phyloP scores from a whole-genome alignment of 805 yeast genomes.

The Ogataea ramenticola region DNA sequence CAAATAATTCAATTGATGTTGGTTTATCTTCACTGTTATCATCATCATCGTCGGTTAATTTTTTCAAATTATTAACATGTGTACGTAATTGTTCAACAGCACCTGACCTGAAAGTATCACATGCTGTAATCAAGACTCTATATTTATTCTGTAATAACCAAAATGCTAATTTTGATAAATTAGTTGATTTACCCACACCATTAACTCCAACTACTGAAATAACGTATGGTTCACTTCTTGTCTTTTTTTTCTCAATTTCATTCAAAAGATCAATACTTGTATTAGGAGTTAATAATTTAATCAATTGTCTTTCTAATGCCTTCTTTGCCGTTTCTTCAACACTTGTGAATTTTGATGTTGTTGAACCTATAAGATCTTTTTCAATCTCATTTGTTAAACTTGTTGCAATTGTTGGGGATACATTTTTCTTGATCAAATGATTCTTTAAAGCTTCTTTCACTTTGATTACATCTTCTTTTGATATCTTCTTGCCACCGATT shows the following conservation, averaged over 20 bases:
- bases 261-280: slow-evolving; percentile 81
- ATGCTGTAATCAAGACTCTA: slow-evolving; percentile 85
- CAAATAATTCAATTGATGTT: slow-evolving; percentile 62
- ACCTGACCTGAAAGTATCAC: slow-evolving; percentile 96
- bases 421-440: slow-evolving; percentile 78
- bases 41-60: slow-evolving; percentile 48
- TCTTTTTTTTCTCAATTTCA: slow-evolving; percentile 54
- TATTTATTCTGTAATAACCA: slow-evolving; percentile 91
- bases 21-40: slow-evolving; percentile 18
- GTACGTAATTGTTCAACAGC: slow-evolving; percentile 97
- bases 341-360: slow-evolving; percentile 67
- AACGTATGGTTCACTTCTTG: slow-evolving; percentile 63
- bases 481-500: slow-evolving; percentile 64
- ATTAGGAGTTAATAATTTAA: slow-evolving; percentile 82
- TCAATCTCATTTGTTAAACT: slow-evolving; percentile 65
- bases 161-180: slow-evolving; percentile 86
- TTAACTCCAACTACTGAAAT: slow-evolving; percentile 96
- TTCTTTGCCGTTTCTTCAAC: slow-evolving; percentile 62
- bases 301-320: slow-evolving; percentile 55
- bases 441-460: slow-evolving; percentile 62
- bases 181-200: slow-evolving; percentile 97
- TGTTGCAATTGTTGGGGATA: slow-evolving; percentile 84
- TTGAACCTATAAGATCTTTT: slow-evolving; percentile 62
- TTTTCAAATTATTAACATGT: slow-evolving; percentile 78
- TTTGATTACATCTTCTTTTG: slow-evolving; percentile 55